Base-by-base conservation (phyloP, 2,329 filamentous ascomycete genomes). In the Hyphodiscus sp. region DNA sequence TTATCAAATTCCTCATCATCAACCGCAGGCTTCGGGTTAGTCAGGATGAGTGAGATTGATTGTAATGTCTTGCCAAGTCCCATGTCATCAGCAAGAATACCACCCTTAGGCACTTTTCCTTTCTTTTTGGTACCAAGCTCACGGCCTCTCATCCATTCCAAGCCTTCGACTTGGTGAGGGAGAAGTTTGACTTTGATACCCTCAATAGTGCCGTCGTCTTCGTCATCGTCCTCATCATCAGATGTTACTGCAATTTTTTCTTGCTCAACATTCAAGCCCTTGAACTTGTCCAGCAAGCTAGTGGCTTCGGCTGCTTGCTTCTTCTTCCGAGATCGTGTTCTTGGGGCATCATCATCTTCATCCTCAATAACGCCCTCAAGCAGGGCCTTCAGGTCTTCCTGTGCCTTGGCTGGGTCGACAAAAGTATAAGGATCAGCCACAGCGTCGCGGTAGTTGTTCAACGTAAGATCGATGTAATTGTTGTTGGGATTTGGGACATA, bases 61-160 rank as follows among this genome's bases (percentile, higher is more conserved):
- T 99, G 94, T 15, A 99, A 80, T 0, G 94, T 99, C 76, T 99
- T 99, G 54, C 94, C 94, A 15, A 97, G 76, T 61, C 92, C 92
- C 92, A 97, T 95, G 68, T 99, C 94, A 65, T 99, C 94, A 18
- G 94, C 94, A 38, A 99, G 79, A 58, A 99, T 95, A 18, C 94
- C 94, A 38, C 94, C 94, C 63, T 95, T 94, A 29, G 92, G 91
- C 10, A 95, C 80, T 57, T 75, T 81, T 55, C 88, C 89, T 62
- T 86, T 87, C 73, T 94, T 96, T 56, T 88, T 83, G 18, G 84
- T 83, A 2, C 92, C 91, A 11, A 90, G 84, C 71, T 99, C 94
- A 64, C 95, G 90, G 55, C 91, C 88, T 52, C 81, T 86, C 90
- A 99, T 96, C 92, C 94, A 99, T 53, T 86, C 82, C 1, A 97